phyloP scores from a whole-genome alignment of 2,329 filamentous ascomycete species.

The Botrytis porri region DNA sequence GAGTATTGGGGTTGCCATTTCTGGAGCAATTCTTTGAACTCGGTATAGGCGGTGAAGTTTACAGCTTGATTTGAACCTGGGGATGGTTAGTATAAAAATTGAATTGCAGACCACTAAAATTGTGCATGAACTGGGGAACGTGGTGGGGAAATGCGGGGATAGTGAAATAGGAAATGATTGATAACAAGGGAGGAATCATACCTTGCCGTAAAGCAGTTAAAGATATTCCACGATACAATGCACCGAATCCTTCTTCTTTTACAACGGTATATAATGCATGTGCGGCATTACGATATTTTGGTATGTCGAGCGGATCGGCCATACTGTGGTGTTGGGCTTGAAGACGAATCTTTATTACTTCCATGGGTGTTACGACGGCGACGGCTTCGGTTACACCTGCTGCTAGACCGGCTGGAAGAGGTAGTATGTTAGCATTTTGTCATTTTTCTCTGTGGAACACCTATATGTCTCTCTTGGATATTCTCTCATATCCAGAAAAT shows the following conservation, averaged over 20 bases:
- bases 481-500: not conserved
- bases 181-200: conserved; percentile 37
- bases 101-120: not conserved
- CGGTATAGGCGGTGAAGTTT: conserved; percentile 97
- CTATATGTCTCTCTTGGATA: not conserved
- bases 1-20: conserved; percentile 67
- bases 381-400: conserved; percentile 97
- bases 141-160: not conserved
- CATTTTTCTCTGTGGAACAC: not conserved
- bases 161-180: not conserved
- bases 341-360: conserved; percentile 97
- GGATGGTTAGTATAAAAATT: not conserved
- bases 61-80: conserved; percentile 78
- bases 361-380: conserved; percentile 95
- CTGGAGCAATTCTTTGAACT: conserved; percentile 80
- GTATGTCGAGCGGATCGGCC: conserved; percentile 92
- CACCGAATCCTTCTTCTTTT: conserved; percentile 82
- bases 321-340: conserved; percentile 98
- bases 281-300: conserved; percentile 95
- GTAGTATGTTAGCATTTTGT: not conserved
- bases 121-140: not conserved
- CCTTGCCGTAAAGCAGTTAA: conserved; percentile 92
- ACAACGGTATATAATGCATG: conserved; percentile 82
- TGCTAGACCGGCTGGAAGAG: conserved; percentile 69
- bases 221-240: conserved; percentile 89